Base-by-base conservation (phyloP, 768 basidiomycete genomes). In the Leccinum longicurvipes region DNA sequence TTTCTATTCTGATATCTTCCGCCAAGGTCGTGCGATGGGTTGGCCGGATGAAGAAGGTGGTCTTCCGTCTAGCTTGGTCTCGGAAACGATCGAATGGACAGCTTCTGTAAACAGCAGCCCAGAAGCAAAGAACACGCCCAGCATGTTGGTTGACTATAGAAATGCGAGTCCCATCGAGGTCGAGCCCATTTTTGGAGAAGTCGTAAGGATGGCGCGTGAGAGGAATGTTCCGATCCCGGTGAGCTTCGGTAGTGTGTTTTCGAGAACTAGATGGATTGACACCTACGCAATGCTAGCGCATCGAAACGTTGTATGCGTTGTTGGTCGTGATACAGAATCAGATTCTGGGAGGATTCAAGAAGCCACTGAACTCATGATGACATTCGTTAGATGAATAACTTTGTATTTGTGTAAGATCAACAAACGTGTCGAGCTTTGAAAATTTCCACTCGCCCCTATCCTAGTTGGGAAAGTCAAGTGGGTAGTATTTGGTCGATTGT, bases 291-390 rank as follows among this genome's bases (percentile, higher is more conserved):
- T 52, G 9, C 19, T 53, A 85, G 85, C 78, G 82, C n/a, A 75
- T 85, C 27, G 82, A 85, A 66, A 80, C 78, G 48, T 59, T 85
- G n/a, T 86, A 86, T 60, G 79, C 77, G 7, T 68, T 85, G 24
- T 64, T 86, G 19, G 67, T 82, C 28, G 78, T 86, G n/a, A 69
- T 85, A 10, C 84, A 86, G 68, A 82, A 84, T 54, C 83, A 86
- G 67, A 76, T 81, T 39, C 62, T 85, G 53, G 73, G 77, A n/a
- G 65, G 63, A 23, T 49, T 65, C 21, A 67, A 53, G 53, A 50
- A n/a, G 17, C 50, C 58, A 12, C 45, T 42, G 14, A 45, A 15
- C 7, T 21, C 31, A 1, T 59, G n/a, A 32, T 14, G 6, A 6
- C 23, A 23, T 10, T 23, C 21, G 24, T 31, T 31, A 15, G 32